Conservation (phyloP, 805 yeast species). For the Geotrichum ghanense region DNA sequence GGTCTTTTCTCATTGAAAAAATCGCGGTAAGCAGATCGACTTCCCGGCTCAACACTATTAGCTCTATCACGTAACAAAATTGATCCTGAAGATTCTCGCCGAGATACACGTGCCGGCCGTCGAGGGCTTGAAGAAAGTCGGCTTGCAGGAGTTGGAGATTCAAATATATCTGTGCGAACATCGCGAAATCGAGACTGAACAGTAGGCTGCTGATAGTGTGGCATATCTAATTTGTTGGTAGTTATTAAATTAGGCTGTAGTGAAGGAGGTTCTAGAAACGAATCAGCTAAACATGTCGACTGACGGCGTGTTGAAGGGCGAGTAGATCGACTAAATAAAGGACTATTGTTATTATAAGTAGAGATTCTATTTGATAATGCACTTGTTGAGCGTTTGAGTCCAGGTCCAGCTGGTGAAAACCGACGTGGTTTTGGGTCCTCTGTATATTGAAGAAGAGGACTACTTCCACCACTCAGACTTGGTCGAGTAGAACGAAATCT, state of each 20-base stretch:
- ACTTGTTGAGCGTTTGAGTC: no score
- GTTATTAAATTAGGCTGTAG: no score
- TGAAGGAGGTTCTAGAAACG: no score
- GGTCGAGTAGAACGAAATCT: neutral
- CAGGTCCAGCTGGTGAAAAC: no score
- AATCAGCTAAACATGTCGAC: no score
- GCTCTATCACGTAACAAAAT: neutral
- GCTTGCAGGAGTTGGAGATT: neutral
- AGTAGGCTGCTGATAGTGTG: conserved; percentile 1
- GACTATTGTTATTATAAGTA: neutral
- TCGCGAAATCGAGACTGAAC: neutral
- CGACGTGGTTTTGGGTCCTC: neutral
- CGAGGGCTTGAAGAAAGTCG: neutral
- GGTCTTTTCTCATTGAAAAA: no score
- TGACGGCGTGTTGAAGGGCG: no score
- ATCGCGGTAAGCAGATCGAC: neutral
- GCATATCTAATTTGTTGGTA: no score
- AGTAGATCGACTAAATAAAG: no score
- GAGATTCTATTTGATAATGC: neutral
- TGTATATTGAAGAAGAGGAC: neutral
- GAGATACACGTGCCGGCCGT: neutral
- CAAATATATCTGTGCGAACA: neutral
- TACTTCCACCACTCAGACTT: neutral
- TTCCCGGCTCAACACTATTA: neutral
- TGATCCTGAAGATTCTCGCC: neutral